A percentile compares a stretch with the other conserved stretches of the same genome.
Evolutionary conservation across 306 rosid genomes (phyloP).

Genomic region (Casuarina glauca): DNA sequence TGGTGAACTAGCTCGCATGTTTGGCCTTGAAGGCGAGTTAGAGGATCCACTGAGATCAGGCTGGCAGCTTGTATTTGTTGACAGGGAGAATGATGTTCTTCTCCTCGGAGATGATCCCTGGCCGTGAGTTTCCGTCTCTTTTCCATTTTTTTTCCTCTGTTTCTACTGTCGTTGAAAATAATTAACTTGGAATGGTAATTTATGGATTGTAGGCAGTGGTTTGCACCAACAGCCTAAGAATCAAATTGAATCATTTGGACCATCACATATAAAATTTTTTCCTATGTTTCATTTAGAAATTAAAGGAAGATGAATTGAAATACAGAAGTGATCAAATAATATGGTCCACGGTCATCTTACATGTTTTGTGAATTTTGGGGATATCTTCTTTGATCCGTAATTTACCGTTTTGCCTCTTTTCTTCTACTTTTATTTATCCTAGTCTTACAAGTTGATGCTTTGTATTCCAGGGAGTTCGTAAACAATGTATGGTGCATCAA

Average conservation of each 20-base stretch:
- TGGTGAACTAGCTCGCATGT: conserved; percentile 82
- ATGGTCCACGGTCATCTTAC: not conserved
- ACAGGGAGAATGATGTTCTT: conserved; percentile 91
- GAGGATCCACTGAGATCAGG: conserved; percentile 98
- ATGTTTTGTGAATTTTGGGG: not conserved
- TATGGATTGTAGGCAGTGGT: not conserved
- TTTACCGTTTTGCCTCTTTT: not conserved
- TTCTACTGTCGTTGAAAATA: too few species aligned
- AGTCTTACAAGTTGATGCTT: conserved; percentile 15
- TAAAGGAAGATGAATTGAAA: not conserved
- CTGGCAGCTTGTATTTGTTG: conserved; percentile 99
- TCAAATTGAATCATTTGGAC: not conserved
- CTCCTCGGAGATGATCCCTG: conserved; percentile 82
- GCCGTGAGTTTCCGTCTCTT: conserved; percentile 45
- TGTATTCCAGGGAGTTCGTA: conserved; percentile 80
- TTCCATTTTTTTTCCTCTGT: not conserved
- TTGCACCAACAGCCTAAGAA: not conserved
- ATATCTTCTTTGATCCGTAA: not conserved
- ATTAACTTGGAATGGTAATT: not conserved
- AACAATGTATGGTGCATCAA: conserved; percentile 93
- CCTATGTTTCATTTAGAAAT: conserved; percentile 1
- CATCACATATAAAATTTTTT: not conserved
- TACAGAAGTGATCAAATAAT: not conserved
- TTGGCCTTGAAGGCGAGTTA: conserved; percentile 79
- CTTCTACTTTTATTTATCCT: not conserved